Base-by-base conservation (phyloP, 805 yeast genomes). In the Ogataea henricii region DNA sequence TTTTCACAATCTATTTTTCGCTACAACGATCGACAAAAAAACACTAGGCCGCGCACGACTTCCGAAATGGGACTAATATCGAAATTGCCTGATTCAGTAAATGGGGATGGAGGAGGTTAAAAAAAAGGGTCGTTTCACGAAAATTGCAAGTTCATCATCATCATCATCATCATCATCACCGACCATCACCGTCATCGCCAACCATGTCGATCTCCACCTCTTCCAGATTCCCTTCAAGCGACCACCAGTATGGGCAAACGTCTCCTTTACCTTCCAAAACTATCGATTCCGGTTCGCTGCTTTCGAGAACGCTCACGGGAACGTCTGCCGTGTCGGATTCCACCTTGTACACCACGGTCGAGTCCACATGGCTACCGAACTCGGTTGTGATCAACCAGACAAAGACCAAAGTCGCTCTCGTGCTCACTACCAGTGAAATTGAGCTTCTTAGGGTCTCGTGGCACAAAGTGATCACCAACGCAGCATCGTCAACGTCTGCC, bases 381-480 rank as follows among this genome's bases (percentile, higher is more conserved):
- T 56, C 69, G 0, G 49, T 46, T n/a, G 62, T 67, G 10, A 57
- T 61, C 13, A 54, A 62, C 13, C 64, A 57, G 35, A 46, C 53
- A 3, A 62, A 52, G 32, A 46, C 45, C 16, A 58, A 56, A 30
- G 55, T 67, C 2, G 25, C 58, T 0, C 53, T 67, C 8, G 53
- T 54, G 18, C 53, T 72, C 38, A 58, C 53, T 40, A 56, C 60
- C 20, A 56, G 52, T 38, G 82, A 78, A 50, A 76, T 76, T 30
- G 77, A 73, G 8, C 58, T 72, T 20, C 62, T 78, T 27, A 60
- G 77, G 44, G 70, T 66, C 50, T 76, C 80, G 4, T 78, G 83
- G 81, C 66, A 65, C 45, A 65, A 67, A 40, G 72, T 73, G 14
- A 59, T 66, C 10, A 36, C 58, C 16, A 46, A 52, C n/a, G 44